Evolutionary conservation across 2,329 filamentous ascomycete genomes (phyloP).

Genomic region (Cordyceps javanica): DNA sequence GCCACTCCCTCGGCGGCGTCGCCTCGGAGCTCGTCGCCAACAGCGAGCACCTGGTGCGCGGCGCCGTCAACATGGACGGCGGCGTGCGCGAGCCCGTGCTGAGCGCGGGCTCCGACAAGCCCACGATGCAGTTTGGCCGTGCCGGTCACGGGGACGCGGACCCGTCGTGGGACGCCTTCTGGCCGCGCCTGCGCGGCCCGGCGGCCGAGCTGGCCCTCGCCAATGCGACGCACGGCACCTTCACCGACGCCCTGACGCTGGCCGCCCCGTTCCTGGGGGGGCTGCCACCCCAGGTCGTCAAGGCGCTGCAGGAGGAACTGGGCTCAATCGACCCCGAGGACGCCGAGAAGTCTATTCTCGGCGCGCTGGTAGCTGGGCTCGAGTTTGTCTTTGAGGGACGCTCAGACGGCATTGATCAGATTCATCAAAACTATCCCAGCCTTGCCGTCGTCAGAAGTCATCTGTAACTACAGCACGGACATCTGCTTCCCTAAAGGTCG

Average conservation of each 20-base stretch:
- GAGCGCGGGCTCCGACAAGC: slow-evolving; percentile 17
- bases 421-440: background rate
- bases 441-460: slow-evolving; percentile 2
- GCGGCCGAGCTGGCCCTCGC: slow-evolving; percentile 16
- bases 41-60: slow-evolving; percentile 25
- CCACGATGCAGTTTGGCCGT: slow-evolving; percentile 18
- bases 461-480: background rate
- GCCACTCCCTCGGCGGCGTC: slow-evolving; percentile 31
- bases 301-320: background rate
- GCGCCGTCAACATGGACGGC: slow-evolving; percentile 34
- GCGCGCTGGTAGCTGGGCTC: background rate
- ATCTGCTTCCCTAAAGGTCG: background rate
- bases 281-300: background rate
- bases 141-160: slow-evolving; percentile 16
- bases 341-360: background rate
- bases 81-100: slow-evolving; percentile 18
- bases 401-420: background rate
- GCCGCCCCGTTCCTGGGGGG: slow-evolving; percentile 4
- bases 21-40: slow-evolving; percentile 24
- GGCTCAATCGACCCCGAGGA: slow-evolving; percentile 1
- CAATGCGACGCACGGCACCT: slow-evolving; percentile 18
- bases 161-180: slow-evolving; percentile 17
- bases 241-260: slow-evolving; percentile 16
- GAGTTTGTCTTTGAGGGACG: slow-evolving; percentile 1
- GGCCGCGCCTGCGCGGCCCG: slow-evolving; percentile 15